phyloP scores from a whole-genome alignment of 352 stramenopile genomes.

The Hyaloperonospora brassicae region DNA sequence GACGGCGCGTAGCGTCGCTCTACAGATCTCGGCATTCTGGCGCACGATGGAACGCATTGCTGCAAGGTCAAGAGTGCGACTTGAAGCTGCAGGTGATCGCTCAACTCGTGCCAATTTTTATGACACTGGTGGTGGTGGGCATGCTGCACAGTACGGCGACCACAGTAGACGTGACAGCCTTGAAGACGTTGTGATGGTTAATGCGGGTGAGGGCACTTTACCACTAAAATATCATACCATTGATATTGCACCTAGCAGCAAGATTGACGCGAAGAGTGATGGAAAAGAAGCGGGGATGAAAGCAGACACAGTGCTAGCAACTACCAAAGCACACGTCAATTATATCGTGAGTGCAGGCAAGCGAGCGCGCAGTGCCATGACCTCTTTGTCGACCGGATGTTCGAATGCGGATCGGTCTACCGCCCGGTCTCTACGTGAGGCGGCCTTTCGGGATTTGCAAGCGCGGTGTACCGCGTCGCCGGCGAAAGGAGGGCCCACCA shows the following conservation, averaged over 20 bases:
- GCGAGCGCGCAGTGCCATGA: slow-evolving; percentile 42
- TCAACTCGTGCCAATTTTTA: slow-evolving; percentile 10
- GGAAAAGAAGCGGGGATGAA: slow-evolving; percentile 12
- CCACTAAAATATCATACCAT: slow-evolving; percentile 37
- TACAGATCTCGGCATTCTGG: slow-evolving; percentile 78
- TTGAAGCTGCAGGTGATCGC: slow-evolving; percentile 35
- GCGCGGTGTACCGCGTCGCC: slow-evolving; percentile 17
- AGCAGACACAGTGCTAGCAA: slow-evolving; percentile 11
- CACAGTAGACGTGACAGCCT: slow-evolving; percentile 20
- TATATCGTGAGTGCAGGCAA: slow-evolving; percentile 41
- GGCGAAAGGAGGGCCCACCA: slow-evolving; percentile 23
- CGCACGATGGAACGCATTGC: slow-evolving; percentile 79
- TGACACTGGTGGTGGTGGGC: slow-evolving; percentile 9
- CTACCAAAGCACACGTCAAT: slow-evolving; percentile 31
- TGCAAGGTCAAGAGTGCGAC: slow-evolving; percentile 60
- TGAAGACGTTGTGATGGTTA: slow-evolving; percentile 10
- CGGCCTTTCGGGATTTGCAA: slow-evolving; percentile 25
- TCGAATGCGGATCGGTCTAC: slow-evolving; percentile 9
- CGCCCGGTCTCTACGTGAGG: slow-evolving; percentile 16
- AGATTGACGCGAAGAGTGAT: slow-evolving; percentile 11
- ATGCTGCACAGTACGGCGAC: slow-evolving; percentile 12
- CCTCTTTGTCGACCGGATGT: slow-evolving; percentile 12
- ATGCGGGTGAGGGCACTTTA: slow-evolving; percentile 10
- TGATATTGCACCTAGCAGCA: slow-evolving; percentile 19
- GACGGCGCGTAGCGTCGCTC: slow-evolving; percentile 50